phyloP scores from a whole-genome alignment of 148 eudicot species.

The Spergularia marina region DNA sequence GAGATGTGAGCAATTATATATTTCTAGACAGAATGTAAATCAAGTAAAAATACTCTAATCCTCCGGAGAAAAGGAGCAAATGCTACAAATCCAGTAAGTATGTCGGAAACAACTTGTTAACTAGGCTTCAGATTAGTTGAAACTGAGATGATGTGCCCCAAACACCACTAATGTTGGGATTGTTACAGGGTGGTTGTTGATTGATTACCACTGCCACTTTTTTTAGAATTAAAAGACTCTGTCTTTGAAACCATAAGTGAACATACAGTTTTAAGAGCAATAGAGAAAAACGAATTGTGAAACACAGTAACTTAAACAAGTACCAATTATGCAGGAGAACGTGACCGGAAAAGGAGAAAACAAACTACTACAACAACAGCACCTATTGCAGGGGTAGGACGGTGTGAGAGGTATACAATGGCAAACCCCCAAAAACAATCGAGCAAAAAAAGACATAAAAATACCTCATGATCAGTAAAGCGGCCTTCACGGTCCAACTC shows the following conservation, averaged over 20 bases:
- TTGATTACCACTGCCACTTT: not conserved
- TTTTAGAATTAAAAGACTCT: not conserved
- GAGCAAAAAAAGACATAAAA: not conserved
- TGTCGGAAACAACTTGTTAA: not conserved
- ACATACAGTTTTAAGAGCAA: not conserved
- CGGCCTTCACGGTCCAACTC: conserved; percentile 34
- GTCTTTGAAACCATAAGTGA: not conserved
- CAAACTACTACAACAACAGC: not conserved
- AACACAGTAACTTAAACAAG: not conserved
- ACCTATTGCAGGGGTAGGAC: too few relatives aligned
- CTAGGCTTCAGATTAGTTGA: not conserved
- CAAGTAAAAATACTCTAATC: too few relatives aligned
- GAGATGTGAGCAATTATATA: not conserved
- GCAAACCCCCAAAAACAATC: not conserved
- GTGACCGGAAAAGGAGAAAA: not conserved
- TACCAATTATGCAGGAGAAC: not conserved
- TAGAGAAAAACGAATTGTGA: not conserved
- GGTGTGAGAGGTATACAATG: not conserved
- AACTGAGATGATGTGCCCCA: not conserved
- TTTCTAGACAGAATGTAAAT: too few relatives aligned
- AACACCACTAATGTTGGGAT: not conserved
- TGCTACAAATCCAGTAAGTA: not conserved
- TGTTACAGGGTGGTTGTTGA: not conserved
- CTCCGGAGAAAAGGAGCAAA: not conserved
- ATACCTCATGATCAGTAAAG: conserved; percentile 47